phyloP scores from a whole-genome alignment of 345 rosid genomes.

The Erysimum cheiranthoides region DNA sequence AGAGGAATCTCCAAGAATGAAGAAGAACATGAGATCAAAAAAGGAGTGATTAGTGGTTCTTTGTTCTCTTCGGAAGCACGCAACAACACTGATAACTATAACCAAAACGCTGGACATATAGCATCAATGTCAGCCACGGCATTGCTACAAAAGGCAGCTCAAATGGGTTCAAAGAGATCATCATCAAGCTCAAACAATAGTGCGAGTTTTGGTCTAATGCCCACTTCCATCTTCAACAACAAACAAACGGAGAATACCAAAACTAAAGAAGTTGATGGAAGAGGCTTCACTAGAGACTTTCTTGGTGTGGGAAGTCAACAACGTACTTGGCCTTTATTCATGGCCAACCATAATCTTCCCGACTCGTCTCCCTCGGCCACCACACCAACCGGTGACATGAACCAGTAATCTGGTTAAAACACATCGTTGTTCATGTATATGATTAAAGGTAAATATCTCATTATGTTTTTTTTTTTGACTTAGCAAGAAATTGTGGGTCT shows the following conservation, averaged over 20 bases:
- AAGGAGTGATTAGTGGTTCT: conserved; percentile 9
- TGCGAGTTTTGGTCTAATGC: conserved; percentile 44
- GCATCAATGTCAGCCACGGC: conserved; percentile 84
- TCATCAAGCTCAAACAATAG: conserved; percentile 22
- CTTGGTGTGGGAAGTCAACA: conserved; percentile 64
- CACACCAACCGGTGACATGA: conserved; percentile 38
- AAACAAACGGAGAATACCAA: conserved; percentile 21
- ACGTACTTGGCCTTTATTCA: conserved; percentile 39
- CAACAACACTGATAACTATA: neutral
- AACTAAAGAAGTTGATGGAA: conserved; percentile 40
- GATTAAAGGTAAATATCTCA: neutral
- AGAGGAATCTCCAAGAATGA: conserved; percentile 38
- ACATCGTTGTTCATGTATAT: neutral
- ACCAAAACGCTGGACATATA: conserved; percentile 21
- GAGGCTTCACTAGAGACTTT: conserved; percentile 69
- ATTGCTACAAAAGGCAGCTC: conserved; percentile 83
- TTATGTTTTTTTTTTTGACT: too few species aligned
- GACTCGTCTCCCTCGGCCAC: conserved; percentile 44
- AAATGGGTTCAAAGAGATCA: conserved; percentile 78
- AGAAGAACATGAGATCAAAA: conserved; percentile 33
- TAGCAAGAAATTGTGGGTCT: too few species aligned
- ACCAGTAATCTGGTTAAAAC: conserved; percentile 1
- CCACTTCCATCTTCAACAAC: conserved; percentile 33
- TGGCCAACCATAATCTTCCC: conserved; percentile 53
- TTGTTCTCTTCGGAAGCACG: conserved; percentile 35